A percentile compares a stretch with the other conserved stretches of the same genome.
Conservation (phyloP, 345 rosid species). For the Gossypium arboreum region DNA sequence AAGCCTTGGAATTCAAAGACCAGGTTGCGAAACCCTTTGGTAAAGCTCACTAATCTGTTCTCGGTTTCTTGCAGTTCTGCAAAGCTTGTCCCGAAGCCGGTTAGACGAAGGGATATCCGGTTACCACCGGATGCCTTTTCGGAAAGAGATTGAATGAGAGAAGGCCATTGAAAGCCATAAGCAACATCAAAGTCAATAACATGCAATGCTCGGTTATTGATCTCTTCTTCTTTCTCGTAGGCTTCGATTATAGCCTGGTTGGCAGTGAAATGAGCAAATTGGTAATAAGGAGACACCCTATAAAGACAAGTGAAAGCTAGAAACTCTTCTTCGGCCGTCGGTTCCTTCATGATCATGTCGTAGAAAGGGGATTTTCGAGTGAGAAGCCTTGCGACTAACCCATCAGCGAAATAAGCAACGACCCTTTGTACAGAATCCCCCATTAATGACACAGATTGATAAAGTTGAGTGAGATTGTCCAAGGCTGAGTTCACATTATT, state of each 20-base stretch:
- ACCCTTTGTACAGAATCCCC: conserved; percentile 69
- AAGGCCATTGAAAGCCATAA: conserved; percentile 75
- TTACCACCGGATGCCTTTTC: conserved; percentile 41
- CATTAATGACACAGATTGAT: conserved; percentile 36
- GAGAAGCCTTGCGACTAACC: conserved; percentile 51
- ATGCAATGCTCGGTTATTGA: conserved; percentile 46
- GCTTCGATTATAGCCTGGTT: conserved; percentile 61
- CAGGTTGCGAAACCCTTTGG: conserved; percentile 44
- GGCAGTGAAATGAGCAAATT: conserved; percentile 74
- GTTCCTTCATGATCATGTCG: conserved; percentile 52
- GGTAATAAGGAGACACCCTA: conserved; percentile 57
- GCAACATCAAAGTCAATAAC: conserved; percentile 58
- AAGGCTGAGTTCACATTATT: conserved; percentile 30
- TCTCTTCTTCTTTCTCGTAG: conserved; percentile 43
- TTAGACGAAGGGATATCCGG: conserved; percentile 40
- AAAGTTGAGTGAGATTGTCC: conserved; percentile 41
- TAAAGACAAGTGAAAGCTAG: conserved; percentile 53
- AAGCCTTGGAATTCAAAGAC: conserved; percentile 62
- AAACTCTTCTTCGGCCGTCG: conserved; percentile 48
- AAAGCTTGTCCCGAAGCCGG: conserved; percentile 40
- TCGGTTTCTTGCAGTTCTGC: conserved; percentile 65
- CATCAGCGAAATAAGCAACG: conserved; percentile 61
- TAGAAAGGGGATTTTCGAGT: conserved; percentile 51
- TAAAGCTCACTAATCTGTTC: conserved; percentile 49
- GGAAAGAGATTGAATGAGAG: conserved; percentile 59